phyloP scores from a whole-genome alignment of 2,329 filamentous ascomycete genomes.

The Claviceps sp. region DNA sequence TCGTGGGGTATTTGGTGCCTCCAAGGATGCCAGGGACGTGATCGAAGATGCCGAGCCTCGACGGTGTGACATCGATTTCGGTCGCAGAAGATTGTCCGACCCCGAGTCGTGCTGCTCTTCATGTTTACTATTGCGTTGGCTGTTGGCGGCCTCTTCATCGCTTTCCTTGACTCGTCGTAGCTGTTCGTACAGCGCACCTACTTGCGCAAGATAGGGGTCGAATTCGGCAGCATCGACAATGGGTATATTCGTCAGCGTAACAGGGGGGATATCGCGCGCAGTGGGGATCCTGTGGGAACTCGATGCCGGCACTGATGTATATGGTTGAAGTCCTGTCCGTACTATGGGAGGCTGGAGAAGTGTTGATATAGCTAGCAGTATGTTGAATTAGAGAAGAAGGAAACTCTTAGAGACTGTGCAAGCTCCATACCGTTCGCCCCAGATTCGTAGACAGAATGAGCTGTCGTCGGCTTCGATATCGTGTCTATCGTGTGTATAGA shows the following conservation, averaged over 20 bases:
- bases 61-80: slow-evolving; percentile 20
- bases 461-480: slow-evolving; percentile 42
- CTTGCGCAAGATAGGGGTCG: slow-evolving; percentile 69
- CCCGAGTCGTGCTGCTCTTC: slow-evolving; percentile 28
- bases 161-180: slow-evolving; percentile 73
- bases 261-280: slow-evolving; percentile 80
- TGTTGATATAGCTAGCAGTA: slow-evolving; percentile 64
- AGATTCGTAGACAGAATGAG: slow-evolving; percentile 50
- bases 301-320: slow-evolving; percentile 55
- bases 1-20: slow-evolving; percentile 28
- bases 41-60: slow-evolving; percentile 29
- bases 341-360: slow-evolving; percentile 85
- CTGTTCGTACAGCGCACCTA: slow-evolving; percentile 79
- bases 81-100: slow-evolving; percentile 34
- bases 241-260: slow-evolving; percentile 77
- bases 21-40: slow-evolving; percentile 36
- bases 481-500: slow-evolving; percentile 78
- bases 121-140: slow-evolving; percentile 24
- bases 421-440: slow-evolving; percentile 59
- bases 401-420: background rate
- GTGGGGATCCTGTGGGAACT: slow-evolving; percentile 73
- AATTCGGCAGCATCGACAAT: slow-evolving; percentile 72
- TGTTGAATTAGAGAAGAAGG: background rate
- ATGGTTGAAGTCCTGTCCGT: slow-evolving; percentile 71
- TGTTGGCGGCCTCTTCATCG: slow-evolving; percentile 46